Evolutionary conservation across 2,329 filamentous ascomycete species (phyloP).

Genomic region (Fusarium coicis): DNA sequence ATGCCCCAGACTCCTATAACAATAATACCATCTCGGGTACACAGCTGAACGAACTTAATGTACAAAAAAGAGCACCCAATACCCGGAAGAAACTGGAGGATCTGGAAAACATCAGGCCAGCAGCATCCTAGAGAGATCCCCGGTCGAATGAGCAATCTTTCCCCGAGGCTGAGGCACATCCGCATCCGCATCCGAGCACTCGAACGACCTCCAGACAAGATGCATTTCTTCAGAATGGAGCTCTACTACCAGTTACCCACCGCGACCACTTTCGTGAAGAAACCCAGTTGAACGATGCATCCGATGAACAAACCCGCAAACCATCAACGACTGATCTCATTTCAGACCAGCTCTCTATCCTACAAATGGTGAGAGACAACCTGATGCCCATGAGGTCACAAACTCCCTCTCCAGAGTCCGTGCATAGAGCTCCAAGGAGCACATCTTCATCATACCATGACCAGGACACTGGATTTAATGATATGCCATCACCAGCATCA

Average conservation of each 20-base stretch:
- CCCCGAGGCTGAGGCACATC: conserved; percentile 22
- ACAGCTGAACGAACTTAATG: neutral
- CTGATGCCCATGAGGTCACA: conserved; percentile 18
- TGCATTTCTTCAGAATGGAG: conserved; percentile 17
- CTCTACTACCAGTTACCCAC: neutral
- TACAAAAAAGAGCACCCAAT: conserved; percentile 6
- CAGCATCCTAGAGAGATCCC: conserved; percentile 9
- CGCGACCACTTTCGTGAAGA: conserved; percentile 19
- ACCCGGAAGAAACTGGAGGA: neutral
- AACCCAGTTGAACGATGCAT: conserved; percentile 13
- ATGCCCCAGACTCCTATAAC: neutral
- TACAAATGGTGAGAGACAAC: conserved; percentile 28
- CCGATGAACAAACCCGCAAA: neutral
- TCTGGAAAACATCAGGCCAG: conserved; percentile 20
- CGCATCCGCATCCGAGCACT: neutral
- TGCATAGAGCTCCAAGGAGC: conserved; percentile 33
- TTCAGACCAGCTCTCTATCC: conserved; percentile 29
- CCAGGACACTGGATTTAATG: conserved; percentile 29
- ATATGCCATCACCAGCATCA: conserved; percentile 46
- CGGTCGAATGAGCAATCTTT: neutral
- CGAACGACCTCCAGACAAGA: conserved; percentile 24
- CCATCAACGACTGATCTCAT: conserved; percentile 17
- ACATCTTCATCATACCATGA: conserved; percentile 49
- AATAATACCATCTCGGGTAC: conserved; percentile 3
- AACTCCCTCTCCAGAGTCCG: conserved; percentile 17